Evolutionary conservation across 2,329 filamentous ascomycete genomes (phyloP).

Genomic region (Ophiostoma ulmi): DNA sequence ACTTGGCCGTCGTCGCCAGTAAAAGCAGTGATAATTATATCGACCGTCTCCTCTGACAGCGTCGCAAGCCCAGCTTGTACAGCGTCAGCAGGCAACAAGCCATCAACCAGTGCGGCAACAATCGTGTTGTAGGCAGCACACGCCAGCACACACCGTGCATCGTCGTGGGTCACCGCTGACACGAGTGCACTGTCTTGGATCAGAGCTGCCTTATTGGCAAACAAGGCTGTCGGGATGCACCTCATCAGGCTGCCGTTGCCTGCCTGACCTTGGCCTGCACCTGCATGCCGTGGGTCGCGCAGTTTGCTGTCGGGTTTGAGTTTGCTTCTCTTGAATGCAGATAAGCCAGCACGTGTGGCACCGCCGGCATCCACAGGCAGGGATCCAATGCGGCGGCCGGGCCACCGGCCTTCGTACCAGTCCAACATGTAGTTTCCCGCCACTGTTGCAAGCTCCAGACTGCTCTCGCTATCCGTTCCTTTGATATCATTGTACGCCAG

Average conservation of each 20-base stretch:
- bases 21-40: neutral
- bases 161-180: slow-evolving; percentile 40
- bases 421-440: slow-evolving; percentile 40
- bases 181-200: slow-evolving; percentile 36
- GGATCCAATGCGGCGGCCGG: slow-evolving; percentile 34
- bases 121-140: slow-evolving; percentile 42
- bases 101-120: slow-evolving; percentile 34
- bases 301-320: neutral
- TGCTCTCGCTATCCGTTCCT: slow-evolving; percentile 27
- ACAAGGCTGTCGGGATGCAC: slow-evolving; percentile 43
- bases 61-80: slow-evolving; percentile 30
- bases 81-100: slow-evolving; percentile 30
- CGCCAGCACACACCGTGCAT: slow-evolving; percentile 34
- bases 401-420: slow-evolving; percentile 43
- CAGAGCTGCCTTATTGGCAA: slow-evolving; percentile 32
- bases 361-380: slow-evolving; percentile 39
- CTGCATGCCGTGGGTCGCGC: slow-evolving; percentile 33
- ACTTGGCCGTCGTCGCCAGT: neutral
- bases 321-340: slow-evolving; percentile 29
- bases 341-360: slow-evolving; percentile 37
- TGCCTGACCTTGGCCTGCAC: slow-evolving; percentile 38
- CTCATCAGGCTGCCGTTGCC: slow-evolving; percentile 48
- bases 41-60: neutral
- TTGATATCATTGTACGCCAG: slow-evolving; percentile 38
- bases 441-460: slow-evolving; percentile 30